Evolutionary conservation across 2,329 filamentous ascomycete species (phyloP).

Genomic region (Alternaria ethzedia): DNA sequence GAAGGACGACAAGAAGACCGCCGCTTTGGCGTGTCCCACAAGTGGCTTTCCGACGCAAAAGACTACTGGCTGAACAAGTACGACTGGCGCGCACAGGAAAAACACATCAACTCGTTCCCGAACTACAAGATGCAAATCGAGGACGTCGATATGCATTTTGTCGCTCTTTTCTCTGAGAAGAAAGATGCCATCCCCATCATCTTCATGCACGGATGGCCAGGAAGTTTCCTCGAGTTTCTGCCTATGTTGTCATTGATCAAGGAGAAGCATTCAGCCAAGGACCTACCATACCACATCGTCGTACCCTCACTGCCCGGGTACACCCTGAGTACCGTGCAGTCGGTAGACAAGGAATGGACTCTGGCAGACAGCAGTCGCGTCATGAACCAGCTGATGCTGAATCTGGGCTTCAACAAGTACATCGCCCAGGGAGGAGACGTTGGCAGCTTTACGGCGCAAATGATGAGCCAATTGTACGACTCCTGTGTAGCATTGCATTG

Average conservation of each 20-base stretch:
- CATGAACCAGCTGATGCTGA: slow-evolving; percentile 62
- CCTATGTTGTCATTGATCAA: slow-evolving; percentile 56
- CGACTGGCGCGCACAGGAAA: slow-evolving; percentile 48
- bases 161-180: slow-evolving; percentile 62
- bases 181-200: slow-evolving; percentile 60
- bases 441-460: slow-evolving; percentile 53
- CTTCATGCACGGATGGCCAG: slow-evolving; percentile 65
- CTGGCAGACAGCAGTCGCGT: slow-evolving; percentile 51
- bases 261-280: slow-evolving; percentile 56
- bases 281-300: slow-evolving; percentile 64
- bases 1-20: slow-evolving; percentile 36
- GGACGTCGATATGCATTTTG: slow-evolving; percentile 59
- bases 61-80: slow-evolving; percentile 49
- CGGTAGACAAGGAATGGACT: slow-evolving; percentile 55
- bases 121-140: slow-evolving; percentile 58
- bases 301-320: slow-evolving; percentile 65
- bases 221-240: slow-evolving; percentile 64
- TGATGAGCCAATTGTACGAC: slow-evolving; percentile 51
- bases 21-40: slow-evolving; percentile 37
- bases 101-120: slow-evolving; percentile 58
- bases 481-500: slow-evolving; percentile 55
- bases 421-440: slow-evolving; percentile 66
- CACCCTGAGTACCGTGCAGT: slow-evolving; percentile 56
- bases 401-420: slow-evolving; percentile 63
- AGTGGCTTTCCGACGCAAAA: slow-evolving; percentile 46